A percentile compares a stretch with the other conserved stretches of the same genome.
phyloP scores from a whole-genome alignment of 495 filamentous ascomycete species.

The Pseudomonodictys pantanalensis region DNA sequence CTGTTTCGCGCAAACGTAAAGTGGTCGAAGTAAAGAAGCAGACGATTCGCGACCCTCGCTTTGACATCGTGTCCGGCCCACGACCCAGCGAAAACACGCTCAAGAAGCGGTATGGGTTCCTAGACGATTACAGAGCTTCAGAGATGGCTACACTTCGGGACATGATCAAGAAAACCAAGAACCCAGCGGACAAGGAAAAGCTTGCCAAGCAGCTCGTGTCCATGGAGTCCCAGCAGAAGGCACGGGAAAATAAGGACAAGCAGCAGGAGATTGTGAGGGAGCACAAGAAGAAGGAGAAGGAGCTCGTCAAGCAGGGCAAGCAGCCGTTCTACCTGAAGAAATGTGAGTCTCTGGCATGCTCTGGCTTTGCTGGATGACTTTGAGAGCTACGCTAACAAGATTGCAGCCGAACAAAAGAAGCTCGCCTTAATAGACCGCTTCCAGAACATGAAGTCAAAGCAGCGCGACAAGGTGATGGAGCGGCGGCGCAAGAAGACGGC shows the following conservation, averaged over 20 bases:
- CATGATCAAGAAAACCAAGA: constrained; percentile 63
- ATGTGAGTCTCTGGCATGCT: constrained; percentile 25
- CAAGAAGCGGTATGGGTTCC: constrained; percentile 73
- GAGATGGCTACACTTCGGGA: constrained; percentile 73
- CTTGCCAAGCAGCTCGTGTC: constrained; percentile 56
- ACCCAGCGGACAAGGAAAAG: constrained; percentile 58
- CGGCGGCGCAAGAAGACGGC: constrained; percentile 79
- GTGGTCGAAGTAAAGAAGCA: constrained; percentile 59
- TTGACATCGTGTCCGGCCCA: constrained; percentile 58
- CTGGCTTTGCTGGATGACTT: background rate
- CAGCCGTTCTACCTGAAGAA: constrained; percentile 90
- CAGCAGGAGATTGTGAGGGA: constrained; percentile 62
- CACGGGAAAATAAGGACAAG: constrained; percentile 63
- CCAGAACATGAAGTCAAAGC: constrained; percentile 71
- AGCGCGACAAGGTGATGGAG: constrained; percentile 77
- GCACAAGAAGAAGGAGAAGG: constrained; percentile 79
- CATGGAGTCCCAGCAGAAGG: constrained; percentile 62
- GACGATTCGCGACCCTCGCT: constrained; percentile 75
- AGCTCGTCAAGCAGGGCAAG: constrained; percentile 75
- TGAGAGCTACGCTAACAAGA: constrained; percentile 3
- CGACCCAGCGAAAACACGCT: constrained; percentile 53
- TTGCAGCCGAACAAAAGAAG: constrained; percentile 75
- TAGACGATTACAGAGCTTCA: constrained; percentile 75
- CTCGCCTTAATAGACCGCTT: constrained; percentile 74
- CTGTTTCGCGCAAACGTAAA: constrained; percentile 74